Evolutionary conservation across 768 basidiomycete species (phyloP).

Genomic region (Suillus plorans): DNA sequence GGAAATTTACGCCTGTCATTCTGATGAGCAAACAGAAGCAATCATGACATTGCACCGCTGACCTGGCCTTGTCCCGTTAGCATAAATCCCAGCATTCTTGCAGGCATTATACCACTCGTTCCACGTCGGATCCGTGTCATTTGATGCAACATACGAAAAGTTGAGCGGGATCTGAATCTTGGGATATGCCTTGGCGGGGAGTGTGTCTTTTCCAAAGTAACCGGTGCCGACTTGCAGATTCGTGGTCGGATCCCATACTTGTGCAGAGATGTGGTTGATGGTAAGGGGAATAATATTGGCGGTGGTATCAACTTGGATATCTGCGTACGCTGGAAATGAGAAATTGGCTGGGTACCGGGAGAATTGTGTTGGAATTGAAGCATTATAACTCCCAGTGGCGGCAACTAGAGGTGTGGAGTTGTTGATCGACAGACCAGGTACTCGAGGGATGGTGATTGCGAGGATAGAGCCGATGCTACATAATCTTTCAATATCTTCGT

Average conservation of each 20-base stretch:
- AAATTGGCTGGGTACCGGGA: constrained; percentile 84
- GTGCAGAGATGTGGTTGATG: constrained; percentile 65
- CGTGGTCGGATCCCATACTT: constrained; percentile 70
- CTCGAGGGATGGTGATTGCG: constrained; percentile 81
- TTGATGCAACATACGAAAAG: constrained; percentile 79
- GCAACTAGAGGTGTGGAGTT: constrained; percentile 50
- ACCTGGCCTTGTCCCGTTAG: constrained; percentile 59
- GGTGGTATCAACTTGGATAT: constrained; percentile 74
- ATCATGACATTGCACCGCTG: constrained; percentile 27
- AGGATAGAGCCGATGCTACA: constrained; percentile 65
- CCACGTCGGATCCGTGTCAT: constrained; percentile 85
- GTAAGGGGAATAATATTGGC: constrained; percentile 76
- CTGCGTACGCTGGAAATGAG: constrained; percentile 76
- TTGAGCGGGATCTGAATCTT: constrained; percentile 72
- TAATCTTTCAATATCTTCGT: constrained; percentile 7
- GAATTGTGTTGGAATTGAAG: constrained; percentile 61
- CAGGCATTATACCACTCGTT: constrained; percentile 76
- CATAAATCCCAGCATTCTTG: constrained; percentile 53
- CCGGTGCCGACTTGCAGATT: constrained; percentile 67
- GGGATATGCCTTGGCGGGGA: constrained; percentile 69
- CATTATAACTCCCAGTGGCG: constrained; percentile 60
- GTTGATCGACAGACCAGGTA: constrained; percentile 70
- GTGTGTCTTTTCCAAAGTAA: constrained; percentile 51
- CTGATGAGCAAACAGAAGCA: constrained; percentile 5
- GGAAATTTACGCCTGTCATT: constrained; percentile 54